Evolutionary conservation across 2,329 filamentous ascomycete genomes (phyloP).

Genomic region (Penicillium polonicum): DNA sequence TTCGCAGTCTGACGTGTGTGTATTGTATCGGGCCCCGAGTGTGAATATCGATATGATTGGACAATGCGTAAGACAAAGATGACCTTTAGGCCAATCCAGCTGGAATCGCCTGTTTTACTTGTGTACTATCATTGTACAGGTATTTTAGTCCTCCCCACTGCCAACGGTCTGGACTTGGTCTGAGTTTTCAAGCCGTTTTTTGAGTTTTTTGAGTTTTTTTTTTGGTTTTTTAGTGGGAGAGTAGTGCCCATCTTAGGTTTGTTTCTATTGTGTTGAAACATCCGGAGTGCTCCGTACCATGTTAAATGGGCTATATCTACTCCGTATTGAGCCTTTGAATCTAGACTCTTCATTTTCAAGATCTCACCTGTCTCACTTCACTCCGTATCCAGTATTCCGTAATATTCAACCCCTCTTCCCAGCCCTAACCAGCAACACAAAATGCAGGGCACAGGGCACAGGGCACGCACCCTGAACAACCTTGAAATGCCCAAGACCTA

Average conservation of each 20-base stretch:
- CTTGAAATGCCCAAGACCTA: not conserved
- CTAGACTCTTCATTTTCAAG: not conserved
- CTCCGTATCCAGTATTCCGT: not conserved
- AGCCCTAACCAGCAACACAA: not conserved
- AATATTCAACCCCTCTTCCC: not conserved
- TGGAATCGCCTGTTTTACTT: not conserved
- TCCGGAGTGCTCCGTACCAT: not conserved
- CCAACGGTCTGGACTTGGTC: conserved; percentile 4
- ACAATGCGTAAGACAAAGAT: not conserved
- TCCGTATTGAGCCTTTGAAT: not conserved
- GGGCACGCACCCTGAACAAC: not conserved
- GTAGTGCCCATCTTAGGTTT: conserved; percentile 6
- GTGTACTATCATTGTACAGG: not conserved
- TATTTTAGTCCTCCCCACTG: not conserved
- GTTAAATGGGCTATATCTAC: no score
- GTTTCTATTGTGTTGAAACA: not conserved
- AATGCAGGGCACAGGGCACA: conserved; percentile 2
- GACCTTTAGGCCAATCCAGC: not conserved
- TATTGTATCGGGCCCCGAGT: not conserved
- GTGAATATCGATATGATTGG: conserved; percentile 1
- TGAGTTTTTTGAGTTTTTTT: not conserved
- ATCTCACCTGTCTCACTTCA: not conserved
- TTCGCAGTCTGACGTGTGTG: conserved; percentile 1
- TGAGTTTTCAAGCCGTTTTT: conserved; percentile 2
- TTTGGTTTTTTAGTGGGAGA: conserved; percentile 4